A percentile compares a stretch with the other conserved stretches of the same genome.
These are phyloP conservation scores for Trypanosoma cruzi DNA, from an alignment of 208 protist species.

Conservation along the genomic window DNA sequence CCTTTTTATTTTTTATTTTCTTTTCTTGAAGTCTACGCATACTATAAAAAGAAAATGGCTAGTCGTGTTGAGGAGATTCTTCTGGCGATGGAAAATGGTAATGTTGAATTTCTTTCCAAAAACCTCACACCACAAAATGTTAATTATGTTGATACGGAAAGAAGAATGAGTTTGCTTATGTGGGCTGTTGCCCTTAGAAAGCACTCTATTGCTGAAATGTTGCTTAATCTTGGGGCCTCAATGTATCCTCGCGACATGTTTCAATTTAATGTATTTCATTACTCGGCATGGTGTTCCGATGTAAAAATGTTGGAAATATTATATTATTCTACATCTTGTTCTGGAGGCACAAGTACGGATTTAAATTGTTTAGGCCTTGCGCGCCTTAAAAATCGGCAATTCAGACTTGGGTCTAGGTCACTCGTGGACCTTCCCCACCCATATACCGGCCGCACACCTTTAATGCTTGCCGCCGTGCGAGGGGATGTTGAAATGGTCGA, in stretches of 20 bases:
- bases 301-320: constrained; percentile 50
- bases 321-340: constrained; percentile 37
- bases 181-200: constrained; percentile 61
- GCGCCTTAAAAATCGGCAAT: neutral
- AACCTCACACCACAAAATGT: constrained; percentile 65
- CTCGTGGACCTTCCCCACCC: constrained; percentile 70
- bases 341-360: neutral
- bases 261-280: constrained; percentile 75
- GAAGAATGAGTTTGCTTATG: constrained; percentile 71
- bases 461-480: constrained; percentile 82
- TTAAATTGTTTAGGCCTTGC: neutral
- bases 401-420: constrained; percentile 47
- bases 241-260: constrained; percentile 56
- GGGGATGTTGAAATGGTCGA: constrained; percentile 47
- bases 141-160: constrained; percentile 69
- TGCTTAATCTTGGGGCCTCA: constrained; percentile 63
- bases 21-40: neutral
- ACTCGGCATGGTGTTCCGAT: constrained; percentile 80
- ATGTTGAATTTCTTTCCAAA: constrained; percentile 19
- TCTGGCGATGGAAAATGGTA: constrained; percentile 18
- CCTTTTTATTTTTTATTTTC: constrained; percentile 4
- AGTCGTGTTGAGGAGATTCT: constrained; percentile 20
- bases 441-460: constrained; percentile 63
- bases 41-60: constrained; percentile 10
- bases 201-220: constrained; percentile 47